These are phyloP conservation scores for Cladosporium halotolerans DNA, from an alignment of 2,329 filamentous ascomycete genomes.

Conservation along the genomic window DNA sequence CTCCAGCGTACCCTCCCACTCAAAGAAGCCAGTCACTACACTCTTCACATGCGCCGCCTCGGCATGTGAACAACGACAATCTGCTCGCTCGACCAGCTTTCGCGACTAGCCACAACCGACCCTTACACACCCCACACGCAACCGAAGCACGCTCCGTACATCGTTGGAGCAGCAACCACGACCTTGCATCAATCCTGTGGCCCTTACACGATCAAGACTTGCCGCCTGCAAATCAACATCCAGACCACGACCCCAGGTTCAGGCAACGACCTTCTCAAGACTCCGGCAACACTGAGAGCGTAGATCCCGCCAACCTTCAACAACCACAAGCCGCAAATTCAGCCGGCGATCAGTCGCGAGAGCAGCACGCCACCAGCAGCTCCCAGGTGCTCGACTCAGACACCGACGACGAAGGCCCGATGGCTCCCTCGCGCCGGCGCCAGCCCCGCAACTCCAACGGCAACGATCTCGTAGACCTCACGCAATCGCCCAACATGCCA, in stretches of 20 bases:
- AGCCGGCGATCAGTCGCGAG: not conserved
- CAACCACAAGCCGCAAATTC: not conserved
- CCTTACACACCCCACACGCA: not conserved
- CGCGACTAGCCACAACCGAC: not conserved
- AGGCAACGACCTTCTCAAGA: too few species aligned
- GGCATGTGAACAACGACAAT: not conserved
- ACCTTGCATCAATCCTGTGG: too few species aligned
- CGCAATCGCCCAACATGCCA: slow-evolving; percentile 3
- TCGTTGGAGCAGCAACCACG: not conserved
- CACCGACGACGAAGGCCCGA: not conserved
- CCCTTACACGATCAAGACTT: too few species aligned
- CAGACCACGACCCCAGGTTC: too few species aligned
- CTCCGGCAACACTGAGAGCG: too few species aligned
- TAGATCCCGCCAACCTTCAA: not conserved
- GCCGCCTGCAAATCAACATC: too few species aligned
- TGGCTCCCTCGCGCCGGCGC: not conserved
- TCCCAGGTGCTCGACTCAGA: not conserved
- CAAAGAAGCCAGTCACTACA: not conserved
- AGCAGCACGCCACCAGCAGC: not conserved
- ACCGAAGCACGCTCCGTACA: not conserved
- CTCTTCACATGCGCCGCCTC: not conserved
- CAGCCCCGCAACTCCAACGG: not conserved
- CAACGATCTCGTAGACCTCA: not conserved
- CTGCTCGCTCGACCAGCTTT: not conserved
- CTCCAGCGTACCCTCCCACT: not conserved